phyloP scores from a whole-genome alignment of 2,329 filamentous ascomycete genomes.

The Monosporascus cannonballus region DNA sequence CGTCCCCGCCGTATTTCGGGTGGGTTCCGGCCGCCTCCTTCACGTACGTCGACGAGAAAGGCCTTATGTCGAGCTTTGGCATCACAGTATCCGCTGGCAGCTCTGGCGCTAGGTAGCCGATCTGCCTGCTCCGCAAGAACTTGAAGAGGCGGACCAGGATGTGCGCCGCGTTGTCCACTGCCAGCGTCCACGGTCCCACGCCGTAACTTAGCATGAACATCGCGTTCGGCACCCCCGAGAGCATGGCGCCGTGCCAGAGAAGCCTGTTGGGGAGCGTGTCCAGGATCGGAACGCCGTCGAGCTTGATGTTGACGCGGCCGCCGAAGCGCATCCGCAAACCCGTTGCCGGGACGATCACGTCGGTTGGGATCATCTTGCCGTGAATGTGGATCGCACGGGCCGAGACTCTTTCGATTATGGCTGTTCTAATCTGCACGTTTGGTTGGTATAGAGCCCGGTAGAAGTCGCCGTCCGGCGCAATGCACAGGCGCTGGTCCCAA shows the following conservation, averaged over 20 bases:
- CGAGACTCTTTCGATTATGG: slow-evolving; percentile 38
- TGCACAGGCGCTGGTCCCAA: slow-evolving; percentile 65
- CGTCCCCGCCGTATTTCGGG: slow-evolving; percentile 4
- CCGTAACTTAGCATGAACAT: slow-evolving; percentile 54
- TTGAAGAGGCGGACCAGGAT: slow-evolving; percentile 45
- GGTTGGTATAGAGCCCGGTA: slow-evolving; percentile 33
- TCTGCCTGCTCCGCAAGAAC: slow-evolving; percentile 38
- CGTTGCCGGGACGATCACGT: slow-evolving; percentile 61
- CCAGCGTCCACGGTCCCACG: slow-evolving; percentile 56
- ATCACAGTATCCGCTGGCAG: slow-evolving; percentile 22
- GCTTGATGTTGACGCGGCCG: slow-evolving; percentile 41
- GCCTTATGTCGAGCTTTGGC: slow-evolving; percentile 8
- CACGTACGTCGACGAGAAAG: slow-evolving; percentile 9
- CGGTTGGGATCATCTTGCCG: slow-evolving; percentile 42
- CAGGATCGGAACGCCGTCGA: slow-evolving; percentile 44
- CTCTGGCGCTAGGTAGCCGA: slow-evolving; percentile 37
- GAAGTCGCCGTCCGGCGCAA: slow-evolving; percentile 42
- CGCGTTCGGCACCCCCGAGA: slow-evolving; percentile 57
- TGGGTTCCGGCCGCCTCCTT: background rate
- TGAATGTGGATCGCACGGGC: slow-evolving; percentile 36
- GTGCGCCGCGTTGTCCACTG: slow-evolving; percentile 46
- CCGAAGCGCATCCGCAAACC: slow-evolving; percentile 52
- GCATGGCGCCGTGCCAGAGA: slow-evolving; percentile 55
- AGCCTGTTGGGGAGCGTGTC: slow-evolving; percentile 31
- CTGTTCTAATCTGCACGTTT: slow-evolving; percentile 34